Percentiles rank a stretch among this genome's conserved stretches.
Evolutionary conservation across 148 eudicot genomes (phyloP).

Genomic region (Hydrangea macrophylla): DNA sequence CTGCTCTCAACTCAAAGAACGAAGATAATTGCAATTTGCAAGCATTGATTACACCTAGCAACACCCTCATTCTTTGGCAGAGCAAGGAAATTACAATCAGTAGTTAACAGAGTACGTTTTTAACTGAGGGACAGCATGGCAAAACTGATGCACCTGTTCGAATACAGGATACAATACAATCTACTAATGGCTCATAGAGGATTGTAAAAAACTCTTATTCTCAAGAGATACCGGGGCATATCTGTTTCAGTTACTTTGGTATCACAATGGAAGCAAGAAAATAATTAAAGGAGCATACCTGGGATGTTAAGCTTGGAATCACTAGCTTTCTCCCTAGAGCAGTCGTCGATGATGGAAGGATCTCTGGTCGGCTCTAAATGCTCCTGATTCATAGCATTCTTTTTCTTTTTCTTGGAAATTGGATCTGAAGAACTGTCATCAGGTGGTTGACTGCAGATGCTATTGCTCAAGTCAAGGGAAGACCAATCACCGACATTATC

Average conservation of each 20-base stretch:
- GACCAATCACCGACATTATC: slow-evolving; percentile 24
- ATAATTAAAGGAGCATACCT: slow-evolving; percentile 23
- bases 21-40: neutral
- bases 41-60: neutral
- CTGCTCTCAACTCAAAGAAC: neutral
- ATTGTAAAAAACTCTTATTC: neutral
- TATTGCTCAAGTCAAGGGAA: slow-evolving; percentile 11
- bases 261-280: neutral
- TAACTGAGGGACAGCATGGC: neutral
- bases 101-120: neutral
- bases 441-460: slow-evolving; percentile 5
- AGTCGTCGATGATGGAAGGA: neutral
- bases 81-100: neutral
- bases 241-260: neutral
- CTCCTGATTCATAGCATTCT: slow-evolving; percentile 17
- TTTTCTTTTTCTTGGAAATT: slow-evolving; percentile 31
- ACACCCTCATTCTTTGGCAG: neutral
- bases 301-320: slow-evolving; percentile 27
- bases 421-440: slow-evolving; percentile 9
- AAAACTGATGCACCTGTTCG: neutral
- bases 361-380: slow-evolving; percentile 9
- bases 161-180: neutral
- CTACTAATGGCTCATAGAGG: neutral
- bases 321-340: slow-evolving; percentile 1
- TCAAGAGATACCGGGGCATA: neutral